A percentile compares a stretch with the other conserved stretches of the same genome.
These are phyloP conservation scores for Dillenia suffruticosa DNA, from an alignment of 164 flowering plant genomes.

Conservation along the genomic window DNA sequence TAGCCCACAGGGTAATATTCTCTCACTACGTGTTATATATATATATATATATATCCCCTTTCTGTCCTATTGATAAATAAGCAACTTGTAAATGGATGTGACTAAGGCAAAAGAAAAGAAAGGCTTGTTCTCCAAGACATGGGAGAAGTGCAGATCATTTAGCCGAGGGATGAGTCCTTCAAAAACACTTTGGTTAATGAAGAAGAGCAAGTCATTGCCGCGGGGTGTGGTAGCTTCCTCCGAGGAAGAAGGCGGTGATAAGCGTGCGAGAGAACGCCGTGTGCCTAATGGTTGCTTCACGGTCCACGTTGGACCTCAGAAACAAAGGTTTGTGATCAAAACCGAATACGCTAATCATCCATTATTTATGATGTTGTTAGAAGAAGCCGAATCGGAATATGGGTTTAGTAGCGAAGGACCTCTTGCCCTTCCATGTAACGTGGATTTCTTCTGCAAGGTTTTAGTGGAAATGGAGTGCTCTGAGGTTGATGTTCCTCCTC, in stretches of 20 bases:
- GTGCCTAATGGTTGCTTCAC: slow-evolving; percentile 56
- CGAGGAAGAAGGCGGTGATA: neutral
- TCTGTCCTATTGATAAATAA: neutral
- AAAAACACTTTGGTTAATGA: neutral
- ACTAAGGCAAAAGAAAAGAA: slow-evolving; percentile 27
- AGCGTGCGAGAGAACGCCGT: neutral
- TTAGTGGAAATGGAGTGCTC: slow-evolving; percentile 40
- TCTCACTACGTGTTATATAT: neutral
- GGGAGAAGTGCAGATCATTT: slow-evolving; percentile 54
- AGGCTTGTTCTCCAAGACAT: slow-evolving; percentile 41
- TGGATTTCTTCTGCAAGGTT: slow-evolving; percentile 40
- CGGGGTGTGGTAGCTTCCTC: neutral
- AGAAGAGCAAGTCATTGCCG: slow-evolving; percentile 58
- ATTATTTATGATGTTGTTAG: slow-evolving; percentile 46
- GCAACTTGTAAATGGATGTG: slow-evolving; percentile 14
- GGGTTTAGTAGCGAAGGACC: slow-evolving; percentile 50
- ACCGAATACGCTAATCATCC: slow-evolving; percentile 53
- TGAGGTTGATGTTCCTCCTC: slow-evolving; percentile 12
- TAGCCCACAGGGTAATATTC: too few species aligned
- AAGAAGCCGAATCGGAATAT: slow-evolving; percentile 58
- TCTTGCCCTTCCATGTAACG: slow-evolving; percentile 49
- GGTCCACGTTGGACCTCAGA: slow-evolving; percentile 52
- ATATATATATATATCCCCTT: neutral
- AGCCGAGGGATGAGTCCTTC: slow-evolving; percentile 13
- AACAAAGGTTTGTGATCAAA: slow-evolving; percentile 45